These are phyloP conservation scores for Cadophora gregata DNA, from an alignment of 2,329 filamentous ascomycete species.

Conservation along the genomic window DNA sequence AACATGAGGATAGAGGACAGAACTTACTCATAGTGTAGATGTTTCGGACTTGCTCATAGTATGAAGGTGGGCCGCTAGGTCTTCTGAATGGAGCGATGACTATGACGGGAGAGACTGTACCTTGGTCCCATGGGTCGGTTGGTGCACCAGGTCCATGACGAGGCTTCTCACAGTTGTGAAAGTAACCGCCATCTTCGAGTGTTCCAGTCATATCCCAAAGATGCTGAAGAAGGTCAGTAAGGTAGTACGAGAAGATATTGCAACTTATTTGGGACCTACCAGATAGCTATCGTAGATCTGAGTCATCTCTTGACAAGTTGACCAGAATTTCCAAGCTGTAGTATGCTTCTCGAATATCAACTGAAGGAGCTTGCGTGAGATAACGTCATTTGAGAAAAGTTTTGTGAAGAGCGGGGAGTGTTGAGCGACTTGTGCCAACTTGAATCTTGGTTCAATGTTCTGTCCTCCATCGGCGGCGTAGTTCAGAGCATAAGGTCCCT, in stretches of 20 bases:
- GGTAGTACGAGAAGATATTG: not conserved
- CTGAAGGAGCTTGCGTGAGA: constrained; percentile 20
- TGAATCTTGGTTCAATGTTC: constrained; percentile 11
- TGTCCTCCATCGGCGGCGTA: not conserved
- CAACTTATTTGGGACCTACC: constrained; percentile 15
- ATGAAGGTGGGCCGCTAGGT: constrained; percentile 16
- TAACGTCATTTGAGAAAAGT: constrained; percentile 19
- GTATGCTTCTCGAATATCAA: constrained; percentile 28
- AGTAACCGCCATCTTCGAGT: constrained; percentile 13
- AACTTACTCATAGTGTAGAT: constrained; percentile 35
- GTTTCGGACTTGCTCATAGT: constrained; percentile 29
- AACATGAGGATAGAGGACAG: not conserved
- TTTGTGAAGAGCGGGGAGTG: constrained; percentile 21
- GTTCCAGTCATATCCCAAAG: constrained; percentile 32
- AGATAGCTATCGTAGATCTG: constrained; percentile 17
- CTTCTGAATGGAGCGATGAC: constrained; percentile 30
- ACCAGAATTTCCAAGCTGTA: constrained; percentile 28
- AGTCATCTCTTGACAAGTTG: constrained; percentile 28
- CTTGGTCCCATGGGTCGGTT: constrained; percentile 9
- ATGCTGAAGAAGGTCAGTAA: constrained; percentile 8
- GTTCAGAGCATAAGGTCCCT: constrained; percentile 22
- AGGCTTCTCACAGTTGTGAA: constrained; percentile 30
- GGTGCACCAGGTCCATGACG: constrained; percentile 15
- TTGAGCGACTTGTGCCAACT: constrained; percentile 10
- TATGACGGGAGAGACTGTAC: constrained; percentile 23